These are phyloP conservation scores for Lentinula detonsa DNA, from an alignment of 768 basidiomycete genomes.

Conservation along the genomic window DNA sequence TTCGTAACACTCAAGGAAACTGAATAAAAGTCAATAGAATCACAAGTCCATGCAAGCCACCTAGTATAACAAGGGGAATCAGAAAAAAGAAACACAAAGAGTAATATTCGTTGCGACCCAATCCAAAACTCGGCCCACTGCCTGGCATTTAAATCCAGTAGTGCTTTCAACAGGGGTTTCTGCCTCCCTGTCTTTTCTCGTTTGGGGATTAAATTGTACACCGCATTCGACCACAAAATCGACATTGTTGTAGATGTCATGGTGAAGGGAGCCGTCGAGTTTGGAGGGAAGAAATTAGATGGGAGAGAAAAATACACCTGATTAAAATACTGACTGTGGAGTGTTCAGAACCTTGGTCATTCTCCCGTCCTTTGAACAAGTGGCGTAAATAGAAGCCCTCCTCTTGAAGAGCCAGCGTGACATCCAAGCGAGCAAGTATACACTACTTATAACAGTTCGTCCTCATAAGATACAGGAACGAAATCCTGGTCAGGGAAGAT, in stretches of 20 bases:
- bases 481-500: not conserved
- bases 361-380: not conserved
- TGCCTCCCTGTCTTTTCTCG: constrained; percentile 32
- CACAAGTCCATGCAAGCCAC: constrained; percentile 54
- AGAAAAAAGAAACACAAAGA: not conserved
- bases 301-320: too few relatives aligned
- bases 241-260: not conserved
- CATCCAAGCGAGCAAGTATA: not conserved
- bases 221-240: not conserved
- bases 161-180: constrained; percentile 36
- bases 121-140: constrained; percentile 57
- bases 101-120: constrained; percentile 40
- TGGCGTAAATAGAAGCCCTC: not conserved
- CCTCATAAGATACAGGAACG: not conserved
- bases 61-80: constrained; percentile 16
- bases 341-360: not conserved
- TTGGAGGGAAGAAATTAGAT: not conserved
- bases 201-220: constrained; percentile 23
- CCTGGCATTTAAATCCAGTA: constrained; percentile 38
- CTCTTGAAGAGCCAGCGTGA: not conserved
- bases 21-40: constrained; percentile 63
- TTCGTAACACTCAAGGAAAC: constrained; percentile 37
- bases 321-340: not conserved
- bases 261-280: not conserved
- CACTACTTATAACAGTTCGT: not conserved